Conservation (phyloP, 345 rosid species). For the Eucalyptus cladocalyx region DNA sequence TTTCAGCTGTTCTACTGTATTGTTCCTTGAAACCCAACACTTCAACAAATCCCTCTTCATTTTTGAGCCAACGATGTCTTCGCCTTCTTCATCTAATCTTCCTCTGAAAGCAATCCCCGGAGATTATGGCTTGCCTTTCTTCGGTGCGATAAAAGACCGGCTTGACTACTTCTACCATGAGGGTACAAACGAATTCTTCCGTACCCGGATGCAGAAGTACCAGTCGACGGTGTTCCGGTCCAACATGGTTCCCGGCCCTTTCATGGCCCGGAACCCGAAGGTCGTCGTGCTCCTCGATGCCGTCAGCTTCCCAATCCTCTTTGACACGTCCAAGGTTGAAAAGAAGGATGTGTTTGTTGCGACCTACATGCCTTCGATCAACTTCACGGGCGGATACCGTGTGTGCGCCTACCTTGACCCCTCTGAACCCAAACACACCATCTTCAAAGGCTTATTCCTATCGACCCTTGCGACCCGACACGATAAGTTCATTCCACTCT, state of each 20-base stretch:
- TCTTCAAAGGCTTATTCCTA: slow-evolving; percentile 1
- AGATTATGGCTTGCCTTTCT: slow-evolving; percentile 4
- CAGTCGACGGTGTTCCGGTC: slow-evolving; percentile 9
- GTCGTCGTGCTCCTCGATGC: slow-evolving; percentile 13
- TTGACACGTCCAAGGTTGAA: slow-evolving; percentile 13
- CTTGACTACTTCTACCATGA: slow-evolving; percentile 15
- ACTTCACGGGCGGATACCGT: slow-evolving; percentile 7
- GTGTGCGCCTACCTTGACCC: slow-evolving; percentile 13
- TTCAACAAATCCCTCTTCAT: background rate
- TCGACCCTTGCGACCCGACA: background rate
- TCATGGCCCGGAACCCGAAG: background rate
- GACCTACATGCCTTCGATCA: slow-evolving; percentile 8
- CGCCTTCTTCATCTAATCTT: background rate
- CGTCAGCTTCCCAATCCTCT: slow-evolving; percentile 10
- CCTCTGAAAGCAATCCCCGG: slow-evolving; percentile 1
- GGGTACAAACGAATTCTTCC: slow-evolving; percentile 9
- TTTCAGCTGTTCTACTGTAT: background rate
- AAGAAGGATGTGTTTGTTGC: slow-evolving; percentile 5
- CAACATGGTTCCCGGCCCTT: slow-evolving; percentile 11
- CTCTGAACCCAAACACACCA: slow-evolving; percentile 5
- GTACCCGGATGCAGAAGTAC: background rate
- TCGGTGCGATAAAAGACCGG: slow-evolving; percentile 9
- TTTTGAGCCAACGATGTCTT: background rate
- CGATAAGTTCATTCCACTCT: background rate
- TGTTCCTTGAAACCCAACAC: background rate